phyloP scores from a whole-genome alignment of 2,329 filamentous ascomycete species.

The Colletotrichum sp. region DNA sequence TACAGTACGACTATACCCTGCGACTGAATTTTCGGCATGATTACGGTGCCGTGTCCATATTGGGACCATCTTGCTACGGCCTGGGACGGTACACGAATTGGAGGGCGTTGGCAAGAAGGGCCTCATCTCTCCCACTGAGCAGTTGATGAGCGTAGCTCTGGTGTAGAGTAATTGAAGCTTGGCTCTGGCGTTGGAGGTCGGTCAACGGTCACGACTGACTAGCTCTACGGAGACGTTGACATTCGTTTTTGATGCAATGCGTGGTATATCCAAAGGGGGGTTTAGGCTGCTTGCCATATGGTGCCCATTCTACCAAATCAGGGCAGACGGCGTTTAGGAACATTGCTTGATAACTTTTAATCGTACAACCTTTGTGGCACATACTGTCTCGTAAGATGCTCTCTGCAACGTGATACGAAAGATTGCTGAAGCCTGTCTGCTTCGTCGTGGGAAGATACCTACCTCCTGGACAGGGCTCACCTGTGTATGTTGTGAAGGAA shows the following conservation, averaged over 20 bases:
- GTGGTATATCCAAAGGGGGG: background rate
- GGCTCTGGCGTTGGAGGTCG: slow-evolving; percentile 2
- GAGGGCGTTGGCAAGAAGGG: background rate
- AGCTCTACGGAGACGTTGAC: slow-evolving; percentile 5
- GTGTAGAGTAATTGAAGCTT: background rate
- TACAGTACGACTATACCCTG: slow-evolving; percentile 21
- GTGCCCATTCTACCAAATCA: background rate
- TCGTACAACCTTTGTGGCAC: background rate
- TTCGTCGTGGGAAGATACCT: rapidly evolving
- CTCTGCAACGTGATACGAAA: background rate
- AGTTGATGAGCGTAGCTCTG: background rate
- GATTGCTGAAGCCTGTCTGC: background rate
- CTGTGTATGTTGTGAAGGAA: background rate
- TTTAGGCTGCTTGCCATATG: background rate
- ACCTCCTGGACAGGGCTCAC: background rate
- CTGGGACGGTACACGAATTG: background rate
- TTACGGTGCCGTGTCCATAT: background rate
- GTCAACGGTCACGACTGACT: background rate
- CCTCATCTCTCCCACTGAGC: background rate
- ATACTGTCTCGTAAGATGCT: background rate
- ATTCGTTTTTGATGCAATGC: background rate
- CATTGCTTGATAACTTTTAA: slow-evolving; percentile 11
- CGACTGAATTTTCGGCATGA: background rate
- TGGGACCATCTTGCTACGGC: background rate
- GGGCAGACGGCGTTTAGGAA: background rate